Conservation (phyloP, 176 grass and related monocot genomes). For the Juncus inflexus region DNA sequence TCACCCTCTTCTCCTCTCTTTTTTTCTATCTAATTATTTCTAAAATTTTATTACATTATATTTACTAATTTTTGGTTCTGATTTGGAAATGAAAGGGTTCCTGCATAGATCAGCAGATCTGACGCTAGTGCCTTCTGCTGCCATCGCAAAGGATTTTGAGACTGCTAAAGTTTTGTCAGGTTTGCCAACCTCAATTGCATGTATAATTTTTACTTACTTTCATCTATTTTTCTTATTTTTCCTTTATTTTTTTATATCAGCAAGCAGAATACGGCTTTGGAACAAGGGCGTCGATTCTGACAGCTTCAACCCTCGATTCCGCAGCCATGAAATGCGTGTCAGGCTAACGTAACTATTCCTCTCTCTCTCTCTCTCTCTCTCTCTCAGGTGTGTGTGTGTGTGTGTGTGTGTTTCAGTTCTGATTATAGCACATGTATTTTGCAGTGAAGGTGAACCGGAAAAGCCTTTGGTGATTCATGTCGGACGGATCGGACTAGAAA, state of each 20-base stretch:
- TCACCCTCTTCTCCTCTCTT: constrained; percentile 5
- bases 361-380: constrained; percentile 6
- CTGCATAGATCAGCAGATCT: constrained; percentile 86
- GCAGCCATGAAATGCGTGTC: constrained; percentile 72
- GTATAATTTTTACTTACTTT: not conserved
- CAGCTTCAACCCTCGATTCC: constrained; percentile 76
- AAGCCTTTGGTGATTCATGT: constrained; percentile 93
- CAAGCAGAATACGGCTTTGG: constrained; percentile 86
- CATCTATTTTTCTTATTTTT: constrained; percentile 15
- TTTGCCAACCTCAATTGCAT: constrained; percentile 33
- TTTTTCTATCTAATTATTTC: constrained; percentile 2
- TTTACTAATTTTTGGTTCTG: constrained; percentile 25
- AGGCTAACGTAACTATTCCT: constrained; percentile 52
- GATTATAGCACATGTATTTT: constrained; percentile 20
- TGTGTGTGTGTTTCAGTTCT: constrained; percentile 9
- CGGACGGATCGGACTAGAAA: constrained; percentile 88
- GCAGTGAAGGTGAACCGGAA: constrained; percentile 84
- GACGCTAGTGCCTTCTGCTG: constrained; percentile 84
- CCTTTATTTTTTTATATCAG: constrained; percentile 41
- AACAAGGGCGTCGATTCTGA: constrained; percentile 98
- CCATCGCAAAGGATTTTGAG: constrained; percentile 84
- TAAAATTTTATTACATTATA: not conserved
- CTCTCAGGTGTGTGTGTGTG: constrained; percentile 8
- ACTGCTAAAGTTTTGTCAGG: constrained; percentile 76
- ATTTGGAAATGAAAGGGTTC: constrained; percentile 55